Base-by-base conservation (phyloP, 805 yeast species). In the Kluyveromyces nonfermentans region DNA sequence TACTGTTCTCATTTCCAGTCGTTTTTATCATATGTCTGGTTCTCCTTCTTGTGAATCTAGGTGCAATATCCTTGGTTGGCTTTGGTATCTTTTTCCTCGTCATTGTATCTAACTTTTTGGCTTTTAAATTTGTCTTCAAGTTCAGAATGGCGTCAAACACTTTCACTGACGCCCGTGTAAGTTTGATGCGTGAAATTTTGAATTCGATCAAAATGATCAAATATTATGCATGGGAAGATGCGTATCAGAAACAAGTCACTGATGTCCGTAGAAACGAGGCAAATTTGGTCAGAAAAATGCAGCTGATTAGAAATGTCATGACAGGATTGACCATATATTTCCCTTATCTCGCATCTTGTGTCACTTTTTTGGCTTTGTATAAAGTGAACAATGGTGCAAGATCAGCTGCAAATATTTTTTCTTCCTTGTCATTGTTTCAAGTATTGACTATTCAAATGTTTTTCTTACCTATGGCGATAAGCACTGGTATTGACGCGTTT, bases 171-270 rank as follows among this genome's bases (percentile, higher is more conserved):
- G 62, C 68, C 17, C 78, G 97, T 56, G 86, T 89, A 18, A 72
- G 78, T 38, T 70, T 77, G 40, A 79, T 87, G 60, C 82, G 85
- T 51, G 97, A 89, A 61, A 76, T 87, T 22, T 69, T 89, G 50
- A 78, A 75, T 56, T 78, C 83, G 50, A 75, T 89, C 72, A 85
- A 84, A 56, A 74, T 82, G 68, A 85, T 89, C 61, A 89, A 89
- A 66, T 84, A 75, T 60, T 89, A 88, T 60, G 85, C 94, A 1
- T 89, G 96, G 96, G 97, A 89, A 64, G 71, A 70, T 28, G 88
- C 96, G 1, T 89, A 86, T 59, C 71, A 71, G 43, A 60, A 71
- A 8, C 67, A 72, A 42, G 73, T 89, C 31, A 56, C 75, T 14
- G 71, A 68, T 10, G 69, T 76, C 21, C 75, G 97, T 59, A 54